Base-by-base conservation (phyloP, 306 rosid species). In the Prunus davidiana region DNA sequence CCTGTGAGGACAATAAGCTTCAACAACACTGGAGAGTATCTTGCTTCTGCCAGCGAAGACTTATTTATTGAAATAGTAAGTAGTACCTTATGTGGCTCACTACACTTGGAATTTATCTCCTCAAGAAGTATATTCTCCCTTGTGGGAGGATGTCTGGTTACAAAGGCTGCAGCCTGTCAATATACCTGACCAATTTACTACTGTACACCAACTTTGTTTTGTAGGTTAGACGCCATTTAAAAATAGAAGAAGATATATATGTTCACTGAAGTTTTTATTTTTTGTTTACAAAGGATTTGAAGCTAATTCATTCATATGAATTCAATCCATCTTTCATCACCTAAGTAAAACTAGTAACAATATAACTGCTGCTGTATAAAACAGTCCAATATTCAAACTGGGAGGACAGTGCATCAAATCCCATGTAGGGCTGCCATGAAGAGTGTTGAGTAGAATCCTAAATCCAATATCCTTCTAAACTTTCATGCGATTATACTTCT, bases 391-490 rank as follows among this genome's bases (percentile, higher is more conserved):
- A 84, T 90, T 74, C 86, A 86, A 60, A 86, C 93, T 16, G 97
- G 97, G 73, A 86, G 89, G 83, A 90, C 96, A 2, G 89, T 91
- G 52, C 97, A 91, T 85, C 97, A 91, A 77, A 94, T 94, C 85
- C 90, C 95, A 10, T 94, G 96, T 25, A 91, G 94, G 76, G 97
- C 96, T 63, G 98, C 98, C n/a, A 92, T 90, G 97, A 94, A 94
- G 82, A 94, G 96, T 32, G 97, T 94, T 76, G 98, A 94, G 74
- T 94, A 96, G 97, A 92, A 92, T 89, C 98, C 98, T 1, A 94
- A 86, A 19, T 82, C 67, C 80, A 92, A 94, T 95, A 81, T 73
- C 90, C 32, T 76, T 27, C 28, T 27, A 27, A 27, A 27, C 28
- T 27, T 3, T 27, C 28, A 0, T 27, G 28, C 28, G 3, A 27